A percentile compares a stretch with the other conserved stretches of the same genome.
Conservation (phyloP, 2,329 filamentous ascomycete genomes). For the Botrytis hyacinthi region DNA sequence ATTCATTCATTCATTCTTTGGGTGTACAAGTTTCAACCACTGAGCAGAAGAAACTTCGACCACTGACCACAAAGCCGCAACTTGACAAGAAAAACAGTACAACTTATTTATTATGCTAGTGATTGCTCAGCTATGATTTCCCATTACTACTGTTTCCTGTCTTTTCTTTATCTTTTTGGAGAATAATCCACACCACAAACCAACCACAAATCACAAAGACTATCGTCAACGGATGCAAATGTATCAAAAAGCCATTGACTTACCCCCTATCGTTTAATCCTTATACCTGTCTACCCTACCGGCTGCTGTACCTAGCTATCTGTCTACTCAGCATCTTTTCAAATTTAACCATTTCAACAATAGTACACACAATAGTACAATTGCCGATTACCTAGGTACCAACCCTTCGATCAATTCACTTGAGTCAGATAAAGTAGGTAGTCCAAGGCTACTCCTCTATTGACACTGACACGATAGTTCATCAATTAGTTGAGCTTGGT, state of each 20-base stretch:
- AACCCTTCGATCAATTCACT: neutral
- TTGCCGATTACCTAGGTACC: neutral
- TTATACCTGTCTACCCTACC: neutral
- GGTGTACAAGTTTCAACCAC: slow-evolving; percentile 1
- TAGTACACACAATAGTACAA: neutral
- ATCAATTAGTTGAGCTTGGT: neutral
- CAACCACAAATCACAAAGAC: neutral
- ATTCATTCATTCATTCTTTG: neutral
- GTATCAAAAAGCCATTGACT: neutral
- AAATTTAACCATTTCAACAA: neutral
- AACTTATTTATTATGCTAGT: neutral
- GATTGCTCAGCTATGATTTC: neutral
- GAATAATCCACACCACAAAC: neutral
- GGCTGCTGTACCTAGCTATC: neutral
- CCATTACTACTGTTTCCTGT: neutral
- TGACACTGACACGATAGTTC: neutral
- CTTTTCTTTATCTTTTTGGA: neutral
- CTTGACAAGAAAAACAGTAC: neutral
- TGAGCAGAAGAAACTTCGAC: slow-evolving; percentile 3
- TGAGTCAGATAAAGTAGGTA: neutral
- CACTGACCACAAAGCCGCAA: slow-evolving; percentile 5
- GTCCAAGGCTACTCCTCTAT: neutral
- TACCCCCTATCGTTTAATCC: neutral
- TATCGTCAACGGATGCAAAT: neutral
- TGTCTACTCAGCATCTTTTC: neutral